Evolutionary conservation across 805 yeast genomes (phyloP).

Genomic region (Starmerella stellata): DNA sequence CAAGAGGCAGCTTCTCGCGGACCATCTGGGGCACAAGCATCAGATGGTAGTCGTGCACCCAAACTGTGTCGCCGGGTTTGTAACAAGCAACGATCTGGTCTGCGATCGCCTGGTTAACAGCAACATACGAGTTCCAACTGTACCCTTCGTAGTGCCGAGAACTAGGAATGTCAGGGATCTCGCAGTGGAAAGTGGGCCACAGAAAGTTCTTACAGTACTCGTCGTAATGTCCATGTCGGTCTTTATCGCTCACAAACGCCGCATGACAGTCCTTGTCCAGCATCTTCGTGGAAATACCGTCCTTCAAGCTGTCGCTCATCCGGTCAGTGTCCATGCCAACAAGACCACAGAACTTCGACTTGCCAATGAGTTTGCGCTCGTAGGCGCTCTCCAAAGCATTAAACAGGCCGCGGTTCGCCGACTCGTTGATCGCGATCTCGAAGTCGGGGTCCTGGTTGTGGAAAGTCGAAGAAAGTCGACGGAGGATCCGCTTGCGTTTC

Average conservation of each 20-base stretch:
- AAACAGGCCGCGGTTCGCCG: slow-evolving; percentile 75
- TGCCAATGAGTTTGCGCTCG: slow-evolving; percentile 22
- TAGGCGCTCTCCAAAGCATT: slow-evolving; percentile 59
- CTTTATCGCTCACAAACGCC: slow-evolving; percentile 56
- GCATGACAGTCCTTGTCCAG: slow-evolving; percentile 36
- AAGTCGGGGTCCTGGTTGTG: slow-evolving; percentile 35
- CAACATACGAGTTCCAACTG: slow-evolving; percentile 72
- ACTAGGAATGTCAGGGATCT: slow-evolving; percentile 86
- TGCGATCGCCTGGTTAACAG: slow-evolving; percentile 62
- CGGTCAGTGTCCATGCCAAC: slow-evolving; percentile 80
- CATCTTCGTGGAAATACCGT: slow-evolving; percentile 31
- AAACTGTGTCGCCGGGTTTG: slow-evolving; percentile 56
- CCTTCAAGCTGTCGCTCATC: slow-evolving; percentile 39
- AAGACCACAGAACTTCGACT: slow-evolving; percentile 70
- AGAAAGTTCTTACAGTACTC: slow-evolving; percentile 84
- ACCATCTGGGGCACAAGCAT: slow-evolving; percentile 74
- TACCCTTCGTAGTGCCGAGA: slow-evolving; percentile 90
- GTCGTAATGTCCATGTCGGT: slow-evolving; percentile 78
- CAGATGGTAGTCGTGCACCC: slow-evolving; percentile 91
- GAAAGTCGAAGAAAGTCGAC: slow-evolving; percentile 1
- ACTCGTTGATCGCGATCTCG: slow-evolving; percentile 41
- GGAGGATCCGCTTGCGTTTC: background rate
- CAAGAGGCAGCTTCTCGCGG: slow-evolving; percentile 54
- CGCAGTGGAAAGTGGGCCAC: slow-evolving; percentile 92
- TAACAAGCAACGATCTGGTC: slow-evolving; percentile 51